Evolutionary conservation across 352 stramenopile species (phyloP), one percentile per base, ranked within the genome.

Genomic region (Pythium dissimile): DNA sequence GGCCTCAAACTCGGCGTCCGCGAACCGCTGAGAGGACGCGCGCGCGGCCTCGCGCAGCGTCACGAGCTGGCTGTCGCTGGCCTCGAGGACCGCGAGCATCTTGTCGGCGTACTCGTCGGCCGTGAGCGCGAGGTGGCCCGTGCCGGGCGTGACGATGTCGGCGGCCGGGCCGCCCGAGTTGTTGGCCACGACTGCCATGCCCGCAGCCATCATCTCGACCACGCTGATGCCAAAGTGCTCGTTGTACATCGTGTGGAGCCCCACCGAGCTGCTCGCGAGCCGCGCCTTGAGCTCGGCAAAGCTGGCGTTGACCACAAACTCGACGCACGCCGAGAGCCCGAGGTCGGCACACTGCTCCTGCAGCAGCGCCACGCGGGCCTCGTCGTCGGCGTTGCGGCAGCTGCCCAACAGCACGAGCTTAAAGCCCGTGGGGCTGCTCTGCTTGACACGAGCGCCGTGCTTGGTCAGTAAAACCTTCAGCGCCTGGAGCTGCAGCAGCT

Each of bases 161-260:
- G 78, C 79, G 46, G 95, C 88, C 1, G 98, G 98, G 0, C 98
- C 98, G 37, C 97, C 98, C 7, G 92, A 99, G 67, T 99, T 89
- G 75, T 99, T 98, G 5, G 97, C 98, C 7, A 99, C 75, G 0
- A 96, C 84, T 1, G 99, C 72, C 52, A 99, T 72, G 11, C 97
- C 97, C 1, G 97, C 93, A 9, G 97, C 92, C 94, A 99, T 99
- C 95, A 99, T 99, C 80, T 99, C 98, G 38, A 99, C 98, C 28
- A 99, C 95, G 45, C 96, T 96, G 70, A 99, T 99, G 8, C 98
- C 98, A 82, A 99, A 99, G 74, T 99, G 98, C 72, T 99, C 98
- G 56, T 99, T 99, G 80, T 96, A 98, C 98, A 99, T 99, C 13
- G 97, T 99, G 77, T 99, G 98, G 7, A 99, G 66, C 4, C 98